Conservation (phyloP, 2,329 filamentous ascomycete genomes). For the Lecanicillium sp. region DNA sequence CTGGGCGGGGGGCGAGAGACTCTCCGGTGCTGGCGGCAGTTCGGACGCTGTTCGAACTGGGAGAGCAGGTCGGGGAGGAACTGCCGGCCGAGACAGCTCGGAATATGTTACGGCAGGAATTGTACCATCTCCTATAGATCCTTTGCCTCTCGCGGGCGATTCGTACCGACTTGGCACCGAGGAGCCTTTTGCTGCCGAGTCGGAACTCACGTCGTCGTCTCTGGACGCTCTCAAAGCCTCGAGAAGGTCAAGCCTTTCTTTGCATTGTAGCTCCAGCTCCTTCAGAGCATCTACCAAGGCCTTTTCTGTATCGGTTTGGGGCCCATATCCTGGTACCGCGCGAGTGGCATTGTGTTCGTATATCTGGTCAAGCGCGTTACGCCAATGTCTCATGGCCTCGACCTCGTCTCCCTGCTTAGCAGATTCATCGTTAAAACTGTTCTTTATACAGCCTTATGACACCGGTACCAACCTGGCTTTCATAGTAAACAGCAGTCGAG, state of each 20-base stretch:
- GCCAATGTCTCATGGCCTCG: conserved; percentile 89
- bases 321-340: conserved; percentile 58
- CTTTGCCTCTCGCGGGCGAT: conserved; percentile 26
- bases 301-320: conserved; percentile 75
- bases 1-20: no score
- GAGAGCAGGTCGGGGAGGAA: conserved; percentile 49
- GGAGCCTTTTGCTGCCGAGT: conserved; percentile 10
- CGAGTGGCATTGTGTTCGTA: conserved; percentile 76
- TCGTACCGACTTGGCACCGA: conserved; percentile 17
- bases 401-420: conserved; percentile 69
- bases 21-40: conserved; percentile 30
- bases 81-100: conserved; percentile 65
- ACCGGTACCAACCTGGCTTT: conserved; percentile 63
- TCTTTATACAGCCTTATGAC: background rate
- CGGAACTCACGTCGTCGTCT: conserved; percentile 23
- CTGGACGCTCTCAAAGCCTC: conserved; percentile 69
- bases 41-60: conserved; percentile 48
- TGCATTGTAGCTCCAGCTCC: conserved; percentile 82
- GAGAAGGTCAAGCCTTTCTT: conserved; percentile 83
- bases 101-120: conserved; percentile 74
- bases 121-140: conserved; percentile 73
- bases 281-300: conserved; percentile 74
- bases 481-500: conserved; percentile 93
- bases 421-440: background rate
- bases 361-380: conserved; percentile 78